Percentiles rank a stretch among this genome's conserved stretches.
These are phyloP conservation scores for Blepharisma stoltei DNA, from an alignment of 73 alveolate genomes.

Conservation along the genomic window DNA sequence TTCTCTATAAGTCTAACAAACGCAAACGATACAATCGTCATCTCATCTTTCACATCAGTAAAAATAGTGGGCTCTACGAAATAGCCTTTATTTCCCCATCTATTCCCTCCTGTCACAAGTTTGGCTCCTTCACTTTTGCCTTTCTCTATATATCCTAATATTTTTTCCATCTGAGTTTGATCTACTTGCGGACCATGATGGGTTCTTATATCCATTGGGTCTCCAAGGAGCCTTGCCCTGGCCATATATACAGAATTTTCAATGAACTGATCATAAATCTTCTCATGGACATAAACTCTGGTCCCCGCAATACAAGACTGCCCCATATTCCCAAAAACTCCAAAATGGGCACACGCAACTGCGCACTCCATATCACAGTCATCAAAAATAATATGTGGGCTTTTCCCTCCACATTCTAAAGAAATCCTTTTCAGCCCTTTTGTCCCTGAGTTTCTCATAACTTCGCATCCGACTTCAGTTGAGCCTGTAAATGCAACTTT, in stretches of 20 bases:
- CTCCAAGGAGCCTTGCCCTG: constrained; percentile 61
- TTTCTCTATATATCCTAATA: constrained; percentile 65
- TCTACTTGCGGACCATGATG: constrained; percentile 82
- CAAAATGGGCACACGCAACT: constrained; percentile 64
- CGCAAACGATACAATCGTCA: too few relatives aligned
- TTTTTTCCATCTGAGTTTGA: constrained; percentile 59
- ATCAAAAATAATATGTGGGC: constrained; percentile 35
- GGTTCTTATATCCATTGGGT: constrained; percentile 68
- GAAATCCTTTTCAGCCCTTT: constrained; percentile 72
- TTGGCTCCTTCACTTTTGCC: constrained; percentile 85
- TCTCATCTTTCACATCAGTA: constrained; percentile 78
- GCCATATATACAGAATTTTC: constrained; percentile 52
- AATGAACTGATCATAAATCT: constrained; percentile 82
- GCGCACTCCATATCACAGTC: constrained; percentile 51
- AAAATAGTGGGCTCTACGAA: constrained; percentile 84
- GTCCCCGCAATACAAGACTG: constrained; percentile 81
- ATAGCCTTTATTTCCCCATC: constrained; percentile 52
- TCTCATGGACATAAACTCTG: constrained; percentile 86
- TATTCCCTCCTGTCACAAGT: constrained; percentile 85
- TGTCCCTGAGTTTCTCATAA: constrained; percentile 27
- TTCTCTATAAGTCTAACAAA: too few relatives aligned
- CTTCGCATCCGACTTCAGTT: constrained; percentile 75
- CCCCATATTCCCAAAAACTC: constrained; percentile 73
- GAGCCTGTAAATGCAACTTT: constrained; percentile 93
- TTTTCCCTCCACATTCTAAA: constrained; percentile 52